phyloP scores from a whole-genome alignment of 2,329 filamentous ascomycete species.

The Trichophyton rubrum region DNA sequence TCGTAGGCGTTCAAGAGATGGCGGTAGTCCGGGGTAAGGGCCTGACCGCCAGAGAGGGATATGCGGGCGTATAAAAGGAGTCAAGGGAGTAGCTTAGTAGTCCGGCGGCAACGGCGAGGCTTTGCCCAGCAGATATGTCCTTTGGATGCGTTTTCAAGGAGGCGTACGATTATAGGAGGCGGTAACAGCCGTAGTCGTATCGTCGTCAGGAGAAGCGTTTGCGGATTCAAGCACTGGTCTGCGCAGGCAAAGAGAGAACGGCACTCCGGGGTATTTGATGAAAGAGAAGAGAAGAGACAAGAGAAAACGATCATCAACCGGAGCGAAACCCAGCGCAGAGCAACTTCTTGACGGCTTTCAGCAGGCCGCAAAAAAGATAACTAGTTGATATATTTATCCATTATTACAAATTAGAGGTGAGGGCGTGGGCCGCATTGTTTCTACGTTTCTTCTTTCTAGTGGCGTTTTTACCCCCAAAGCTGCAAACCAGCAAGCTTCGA shows the following conservation, averaged over 20 bases:
- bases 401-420: not conserved
- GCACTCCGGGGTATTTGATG: not conserved
- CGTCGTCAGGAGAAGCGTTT: not conserved
- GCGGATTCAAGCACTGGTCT: not conserved
- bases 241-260: not conserved
- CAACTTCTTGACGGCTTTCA: not conserved
- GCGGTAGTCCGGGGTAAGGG: not conserved
- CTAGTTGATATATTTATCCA: not conserved
- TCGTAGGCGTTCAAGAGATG: no score
- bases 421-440: not conserved
- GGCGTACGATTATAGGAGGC: not conserved
- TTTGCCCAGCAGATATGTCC: not conserved
- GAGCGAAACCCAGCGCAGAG: not conserved
- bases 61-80: not conserved
- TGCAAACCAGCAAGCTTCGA: not conserved
- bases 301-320: not conserved
- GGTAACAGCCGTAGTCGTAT: not conserved
- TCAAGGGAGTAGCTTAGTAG: not conserved
- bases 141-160: not conserved
- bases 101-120: not conserved
- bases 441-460: not conserved
- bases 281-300: not conserved
- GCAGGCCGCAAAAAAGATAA: not conserved
- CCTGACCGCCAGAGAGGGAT: not conserved
- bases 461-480: not conserved